phyloP scores from a whole-genome alignment of 257 asterid species.

The Hygrophila difformis region DNA sequence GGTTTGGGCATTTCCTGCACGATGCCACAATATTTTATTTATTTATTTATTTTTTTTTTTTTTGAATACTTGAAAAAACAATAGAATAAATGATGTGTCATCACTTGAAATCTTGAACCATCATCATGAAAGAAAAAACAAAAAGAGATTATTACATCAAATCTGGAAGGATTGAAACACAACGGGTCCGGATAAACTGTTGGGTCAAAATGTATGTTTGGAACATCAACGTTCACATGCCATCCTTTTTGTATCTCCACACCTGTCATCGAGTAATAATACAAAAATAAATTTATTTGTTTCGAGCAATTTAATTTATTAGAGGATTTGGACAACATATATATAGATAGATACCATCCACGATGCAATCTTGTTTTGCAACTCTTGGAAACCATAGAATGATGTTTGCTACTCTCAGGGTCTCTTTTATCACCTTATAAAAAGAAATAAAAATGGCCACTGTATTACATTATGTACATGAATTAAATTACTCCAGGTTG shows the following conservation, averaged over 20 bases:
- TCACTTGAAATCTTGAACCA: too few species aligned
- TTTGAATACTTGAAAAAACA: too few species aligned
- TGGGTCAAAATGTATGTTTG: constrained; percentile 54
- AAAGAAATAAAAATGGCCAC: too few species aligned
- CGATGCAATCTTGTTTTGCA: constrained; percentile 32
- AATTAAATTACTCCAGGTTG: too few species aligned
- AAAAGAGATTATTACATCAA: constrained; percentile 31
- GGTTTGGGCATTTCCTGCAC: constrained; percentile 62
- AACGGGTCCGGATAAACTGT: constrained; percentile 32
- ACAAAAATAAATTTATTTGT: constrained; percentile 3
- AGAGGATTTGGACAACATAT: too few species aligned
- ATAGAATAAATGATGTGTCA: too few species aligned
- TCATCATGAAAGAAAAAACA: too few species aligned
- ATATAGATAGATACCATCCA: too few species aligned
- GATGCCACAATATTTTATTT: background rate
- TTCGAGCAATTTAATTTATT: too few species aligned
- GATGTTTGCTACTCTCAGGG: constrained; percentile 56
- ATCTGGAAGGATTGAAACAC: constrained; percentile 56
- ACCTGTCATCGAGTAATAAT: too few species aligned
- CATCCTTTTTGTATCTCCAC: constrained; percentile 56
- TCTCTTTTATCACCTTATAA: constrained; percentile 52
- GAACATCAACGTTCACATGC: constrained; percentile 53
- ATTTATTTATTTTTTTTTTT: background rate
- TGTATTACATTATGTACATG: too few species aligned
- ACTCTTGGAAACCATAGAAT: constrained; percentile 60